Evolutionary conservation across 306 rosid species (phyloP), one percentile per base, ranked within the genome.

Genomic region (Sicyos baderoa): DNA sequence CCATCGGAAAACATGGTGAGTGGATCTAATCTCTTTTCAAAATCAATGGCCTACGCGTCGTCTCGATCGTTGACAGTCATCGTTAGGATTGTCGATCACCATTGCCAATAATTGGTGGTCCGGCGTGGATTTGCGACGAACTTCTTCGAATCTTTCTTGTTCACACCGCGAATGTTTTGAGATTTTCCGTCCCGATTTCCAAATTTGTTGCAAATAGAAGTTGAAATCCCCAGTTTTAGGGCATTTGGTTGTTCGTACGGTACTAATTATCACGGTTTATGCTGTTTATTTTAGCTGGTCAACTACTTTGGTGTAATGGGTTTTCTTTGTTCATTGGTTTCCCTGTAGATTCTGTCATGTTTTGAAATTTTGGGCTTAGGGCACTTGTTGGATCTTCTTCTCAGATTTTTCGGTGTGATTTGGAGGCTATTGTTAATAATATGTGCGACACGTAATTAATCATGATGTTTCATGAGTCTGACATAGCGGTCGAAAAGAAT

Each of bases 1-100:
- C 72, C 25, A 0, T 49, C n/a, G 3, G 72, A 8, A 48, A 50
- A 48, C 22, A 67, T 67, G 72, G 72, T 67, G 45, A 23, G 72
- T 9, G 49, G 23, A 67, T 67, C 57, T 49, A 7, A 47, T 66
- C 40, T 19, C n/a, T 29, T 1, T 44, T 63, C 52, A 7, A 5
- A 25, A 59, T 29, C 44, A 27, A 18, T 59, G 51, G 6, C 51
- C 1, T 47, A 12, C 51, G 4, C 6, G 51, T 47, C 51, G 16
- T 13, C n/a, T 47, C 1, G 4, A 14, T 47, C 4, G 3, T 47
- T 47, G 12, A 12, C 50, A 3, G 4, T 45, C 10, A 45, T 13
- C 50, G 15, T 45, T 2, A 6, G 11, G 51, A 12, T 47, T 47
- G 14, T 47, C 51, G 51, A 47, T 47, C 51, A 13, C 16, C 51